Evolutionary conservation across 73 alveolate genomes (phyloP), one percentile per base, ranked within the genome.

Genomic region (Urostyla sp.): DNA sequence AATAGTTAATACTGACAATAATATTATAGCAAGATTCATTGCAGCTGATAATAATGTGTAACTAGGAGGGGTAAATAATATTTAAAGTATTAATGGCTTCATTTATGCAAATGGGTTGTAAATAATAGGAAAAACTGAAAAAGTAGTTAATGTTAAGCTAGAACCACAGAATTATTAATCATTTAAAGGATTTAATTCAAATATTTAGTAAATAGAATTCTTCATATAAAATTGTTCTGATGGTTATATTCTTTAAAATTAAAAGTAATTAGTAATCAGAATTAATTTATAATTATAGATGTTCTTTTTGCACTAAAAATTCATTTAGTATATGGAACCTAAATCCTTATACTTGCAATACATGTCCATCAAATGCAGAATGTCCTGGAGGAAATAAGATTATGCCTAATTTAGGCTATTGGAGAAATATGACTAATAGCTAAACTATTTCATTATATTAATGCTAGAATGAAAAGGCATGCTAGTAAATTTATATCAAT

Each of bases 401-500:
- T 20, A 6, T 16, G 30, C 49, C 46, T 24, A 5, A 5, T 20
- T 11, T 8, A 4, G 45, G 45, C 5, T 55, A 11, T 55, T 55
- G 72, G 72, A 55, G 72, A 24, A 46, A n/a, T n/a, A n/a, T n/a
- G n/a, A n/a, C 72, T 18, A 26, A 43, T 11, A 6, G 8, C 4
- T 4, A 16, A 18, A 26, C 72, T 16, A 30, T 8, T 3, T 6
- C 16, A 20, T 20, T 55, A 26, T 55, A 11, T 21, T 43, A 55
- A 21, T 55, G 72, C 30, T 55, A 26, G 5, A 55, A 18, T 20
- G 13, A 11, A 55, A 24, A 55, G 30, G 72, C 72, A 26, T 55
- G 72, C 50, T 24, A 13, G 72, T 55, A 55, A 55, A 7, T 20
- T 24, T 55, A n/a, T n/a, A n/a, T n/a, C n/a, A n/a, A n/a, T 55